Conservation (phyloP, 1,139 yeast genomes). For the Suzukiozyma palmioleophila region DNA sequence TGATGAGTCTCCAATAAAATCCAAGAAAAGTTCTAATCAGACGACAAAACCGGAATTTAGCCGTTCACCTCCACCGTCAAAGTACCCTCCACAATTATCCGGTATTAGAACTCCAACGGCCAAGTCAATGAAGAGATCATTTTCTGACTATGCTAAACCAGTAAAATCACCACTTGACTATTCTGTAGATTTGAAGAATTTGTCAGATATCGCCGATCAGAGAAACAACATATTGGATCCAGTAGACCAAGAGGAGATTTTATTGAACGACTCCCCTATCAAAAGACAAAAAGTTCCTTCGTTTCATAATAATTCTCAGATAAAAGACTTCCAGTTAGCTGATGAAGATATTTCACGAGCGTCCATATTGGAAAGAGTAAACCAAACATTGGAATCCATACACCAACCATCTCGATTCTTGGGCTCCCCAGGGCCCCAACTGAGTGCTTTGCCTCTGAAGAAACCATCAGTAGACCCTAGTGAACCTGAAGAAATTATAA, state of each 20-base stretch:
- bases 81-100: neutral
- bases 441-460: neutral
- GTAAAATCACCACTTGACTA: neutral
- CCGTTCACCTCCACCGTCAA: neutral
- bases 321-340: neutral
- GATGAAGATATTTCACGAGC: constrained; percentile 3
- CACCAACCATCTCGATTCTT: constrained; percentile 1
- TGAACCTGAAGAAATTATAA: neutral
- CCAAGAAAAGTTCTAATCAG: neutral
- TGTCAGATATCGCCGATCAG: neutral
- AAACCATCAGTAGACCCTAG: neutral
- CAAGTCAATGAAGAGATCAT: neutral
- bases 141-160: neutral
- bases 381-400: constrained; percentile 9
- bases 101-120: neutral
- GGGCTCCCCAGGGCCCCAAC: neutral
- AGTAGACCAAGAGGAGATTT: neutral
- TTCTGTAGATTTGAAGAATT: neutral
- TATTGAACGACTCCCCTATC: neutral
- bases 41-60: too few species aligned
- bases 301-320: neutral
- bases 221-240: neutral
- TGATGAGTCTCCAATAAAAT: neutral
- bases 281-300: neutral
- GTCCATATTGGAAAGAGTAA: constrained; percentile 9